These are phyloP conservation scores for Aspergillus texensis DNA, from an alignment of 2,329 filamentous ascomycete genomes.

Conservation along the genomic window DNA sequence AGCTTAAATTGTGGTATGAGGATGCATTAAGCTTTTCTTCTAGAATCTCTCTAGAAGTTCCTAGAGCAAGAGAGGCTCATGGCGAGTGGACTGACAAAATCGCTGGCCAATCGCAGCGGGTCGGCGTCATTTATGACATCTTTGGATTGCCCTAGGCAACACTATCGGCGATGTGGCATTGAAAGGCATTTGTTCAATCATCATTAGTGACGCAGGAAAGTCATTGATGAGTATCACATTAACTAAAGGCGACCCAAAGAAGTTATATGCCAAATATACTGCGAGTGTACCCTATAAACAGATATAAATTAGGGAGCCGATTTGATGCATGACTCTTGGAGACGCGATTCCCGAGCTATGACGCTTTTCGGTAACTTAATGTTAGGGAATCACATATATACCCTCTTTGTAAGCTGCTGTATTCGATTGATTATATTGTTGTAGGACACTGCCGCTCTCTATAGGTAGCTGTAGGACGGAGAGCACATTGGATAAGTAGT, in stretches of 20 bases:
- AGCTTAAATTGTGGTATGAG: background rate
- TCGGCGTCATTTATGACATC: background rate
- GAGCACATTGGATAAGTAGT: background rate
- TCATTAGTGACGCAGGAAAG: background rate
- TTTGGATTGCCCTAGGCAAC: background rate
- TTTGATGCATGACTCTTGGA: background rate
- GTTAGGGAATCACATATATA: background rate
- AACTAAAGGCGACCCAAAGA: background rate
- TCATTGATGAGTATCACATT: background rate
- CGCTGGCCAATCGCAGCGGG: background rate
- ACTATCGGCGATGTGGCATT: background rate
- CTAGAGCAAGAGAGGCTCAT: background rate
- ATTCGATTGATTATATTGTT: background rate
- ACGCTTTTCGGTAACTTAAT: background rate
- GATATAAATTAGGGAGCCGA: background rate
- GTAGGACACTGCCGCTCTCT: background rate
- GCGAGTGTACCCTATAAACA: background rate
- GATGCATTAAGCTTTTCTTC: conserved; percentile 1
- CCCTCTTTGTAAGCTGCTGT: background rate
- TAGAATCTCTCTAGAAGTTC: background rate
- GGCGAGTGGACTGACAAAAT: background rate
- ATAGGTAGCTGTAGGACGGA: background rate
- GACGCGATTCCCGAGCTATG: background rate
- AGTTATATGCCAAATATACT: background rate
- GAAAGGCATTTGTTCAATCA: background rate